Base-by-base conservation (phyloP, 257 asterid genomes). In the Eustoma russellianum region DNA sequence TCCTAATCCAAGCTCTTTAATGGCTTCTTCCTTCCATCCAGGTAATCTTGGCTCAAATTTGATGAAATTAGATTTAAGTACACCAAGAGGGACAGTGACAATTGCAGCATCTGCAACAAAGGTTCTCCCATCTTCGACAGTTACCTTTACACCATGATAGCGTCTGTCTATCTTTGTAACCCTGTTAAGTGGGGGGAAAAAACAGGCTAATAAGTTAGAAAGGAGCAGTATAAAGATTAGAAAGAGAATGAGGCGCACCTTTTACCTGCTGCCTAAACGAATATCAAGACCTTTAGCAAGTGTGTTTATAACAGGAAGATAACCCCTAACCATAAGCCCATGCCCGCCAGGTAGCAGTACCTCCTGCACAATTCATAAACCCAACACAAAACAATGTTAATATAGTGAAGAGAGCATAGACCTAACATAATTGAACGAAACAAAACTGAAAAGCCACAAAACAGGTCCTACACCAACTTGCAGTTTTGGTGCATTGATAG, bases 301-400 rank as follows among this genome's bases (percentile, higher is more conserved):
- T 15, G 95, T 74, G 56, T 92, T 92, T 57, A 92, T 71, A 48
- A 92, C 98, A 17, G 97, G 98, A 64, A 71, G 88, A 65, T 92
- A 92, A 46, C 98, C 98, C 45, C 97, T 79, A 47, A 92, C 97
- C 98, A 92, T 92, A 60, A 92, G 90, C 50, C 98, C 98, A 62
- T 92, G 98, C 48, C 98, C 98, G 55, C 98, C 97, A 24, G 98
- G 97, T 59, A 92, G 93, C 90, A 92, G 69, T 62, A 64, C 97
- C 71, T 92, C 98, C 97, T 86, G 71, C 51, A 51, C 11, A 69
- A 50, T 16, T 40, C 30, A 1, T 7, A 52, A 14, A n/a, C 6
- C 14, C 19, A 45, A 15, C 6, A 13, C 9, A n/a, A n/a, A n/a
- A n/a, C n/a, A n/a, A 0, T 33, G 15, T 33, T 15, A 28, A n/a